These are phyloP conservation scores for Eremothecium cymbalariae DNA, from an alignment of 1,139 yeast species.

Conservation along the genomic window DNA sequence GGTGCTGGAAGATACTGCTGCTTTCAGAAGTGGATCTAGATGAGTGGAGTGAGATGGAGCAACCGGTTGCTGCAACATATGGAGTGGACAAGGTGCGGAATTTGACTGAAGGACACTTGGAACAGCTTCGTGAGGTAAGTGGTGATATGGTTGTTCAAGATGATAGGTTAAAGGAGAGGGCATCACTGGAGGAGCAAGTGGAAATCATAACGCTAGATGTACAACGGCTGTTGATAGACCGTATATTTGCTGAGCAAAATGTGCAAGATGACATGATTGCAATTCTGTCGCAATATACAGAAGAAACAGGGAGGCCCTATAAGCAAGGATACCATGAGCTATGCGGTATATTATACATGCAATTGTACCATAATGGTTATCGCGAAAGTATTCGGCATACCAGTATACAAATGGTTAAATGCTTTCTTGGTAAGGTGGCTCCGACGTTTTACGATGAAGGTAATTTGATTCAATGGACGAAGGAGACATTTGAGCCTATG, in stretches of 20 bases:
- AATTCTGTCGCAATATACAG: slow-evolving; percentile 42
- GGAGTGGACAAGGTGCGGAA: not conserved
- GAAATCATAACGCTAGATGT: slow-evolving; percentile 56
- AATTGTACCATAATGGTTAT: slow-evolving; percentile 30
- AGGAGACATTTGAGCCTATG: slow-evolving; percentile 37
- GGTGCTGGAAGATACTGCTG: slow-evolving; percentile 28
- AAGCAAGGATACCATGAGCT: slow-evolving; percentile 69
- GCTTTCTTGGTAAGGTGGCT: slow-evolving; percentile 16
- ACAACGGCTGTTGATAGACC: slow-evolving; percentile 52
- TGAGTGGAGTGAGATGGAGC: not conserved
- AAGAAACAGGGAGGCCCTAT: slow-evolving; percentile 40
- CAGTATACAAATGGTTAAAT: slow-evolving; percentile 16
- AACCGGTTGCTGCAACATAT: not conserved
- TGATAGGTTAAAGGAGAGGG: slow-evolving; percentile 10
- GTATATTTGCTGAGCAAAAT: slow-evolving; percentile 36
- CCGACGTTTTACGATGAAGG: slow-evolving; percentile 30
- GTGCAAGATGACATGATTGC: slow-evolving; percentile 42
- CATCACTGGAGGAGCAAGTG: slow-evolving; percentile 28
- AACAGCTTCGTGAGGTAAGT: not conserved
- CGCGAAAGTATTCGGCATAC: slow-evolving; percentile 1
- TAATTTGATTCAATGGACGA: slow-evolving; percentile 31
- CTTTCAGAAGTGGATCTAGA: slow-evolving; percentile 15
- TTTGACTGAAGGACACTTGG: no score
- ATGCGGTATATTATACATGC: slow-evolving; percentile 50
- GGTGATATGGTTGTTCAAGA: slow-evolving; percentile 13